Evolutionary conservation across 2,329 filamentous ascomycete species (phyloP).

Genomic region (Pestalotiopsis sp.): DNA sequence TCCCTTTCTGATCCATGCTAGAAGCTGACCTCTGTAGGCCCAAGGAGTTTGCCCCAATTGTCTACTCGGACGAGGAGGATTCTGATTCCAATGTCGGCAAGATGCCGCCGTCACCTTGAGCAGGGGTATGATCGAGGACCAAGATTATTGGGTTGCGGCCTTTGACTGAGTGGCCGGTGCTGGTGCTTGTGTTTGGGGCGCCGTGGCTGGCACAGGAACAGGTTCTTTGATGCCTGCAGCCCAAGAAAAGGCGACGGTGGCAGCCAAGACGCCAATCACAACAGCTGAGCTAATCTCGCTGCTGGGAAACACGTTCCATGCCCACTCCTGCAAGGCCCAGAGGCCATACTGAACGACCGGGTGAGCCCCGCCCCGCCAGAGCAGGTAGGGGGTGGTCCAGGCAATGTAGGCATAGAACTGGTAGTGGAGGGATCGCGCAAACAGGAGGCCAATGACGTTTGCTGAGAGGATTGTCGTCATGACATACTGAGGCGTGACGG

Average conservation of each 20-base stretch:
- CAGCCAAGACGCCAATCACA: conserved; percentile 72
- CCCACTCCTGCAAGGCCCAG: conserved; percentile 85
- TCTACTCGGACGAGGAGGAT: conserved; percentile 67
- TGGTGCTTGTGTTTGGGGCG: conserved; percentile 15
- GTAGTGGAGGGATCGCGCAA: conserved; percentile 88
- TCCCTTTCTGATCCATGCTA: conserved; percentile 14
- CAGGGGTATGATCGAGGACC: conserved; percentile 59
- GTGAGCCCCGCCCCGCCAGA: conserved; percentile 77
- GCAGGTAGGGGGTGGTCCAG: conserved; percentile 84
- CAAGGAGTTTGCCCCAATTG: conserved; percentile 72
- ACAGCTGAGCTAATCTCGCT: conserved; percentile 55
- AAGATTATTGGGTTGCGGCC: conserved; percentile 35
- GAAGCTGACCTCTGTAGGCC: conserved; percentile 58
- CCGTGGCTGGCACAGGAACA: conserved; percentile 19
- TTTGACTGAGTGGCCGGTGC: conserved; percentile 18
- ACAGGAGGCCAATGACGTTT: conserved; percentile 79
- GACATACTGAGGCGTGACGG: conserved; percentile 72
- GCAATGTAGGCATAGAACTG: conserved; percentile 93
- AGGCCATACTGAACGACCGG: conserved; percentile 68
- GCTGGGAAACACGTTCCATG: conserved; percentile 94
- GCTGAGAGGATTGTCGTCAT: conserved; percentile 77
- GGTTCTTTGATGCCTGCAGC: conserved; percentile 48
- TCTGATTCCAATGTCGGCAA: conserved; percentile 81
- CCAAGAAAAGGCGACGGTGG: conserved; percentile 68
- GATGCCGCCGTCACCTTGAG: conserved; percentile 76